Evolutionary conservation across 75 land plant genomes (phyloP), one percentile per base, ranked within the genome.

Genomic region (Pinus tabuliformis): DNA sequence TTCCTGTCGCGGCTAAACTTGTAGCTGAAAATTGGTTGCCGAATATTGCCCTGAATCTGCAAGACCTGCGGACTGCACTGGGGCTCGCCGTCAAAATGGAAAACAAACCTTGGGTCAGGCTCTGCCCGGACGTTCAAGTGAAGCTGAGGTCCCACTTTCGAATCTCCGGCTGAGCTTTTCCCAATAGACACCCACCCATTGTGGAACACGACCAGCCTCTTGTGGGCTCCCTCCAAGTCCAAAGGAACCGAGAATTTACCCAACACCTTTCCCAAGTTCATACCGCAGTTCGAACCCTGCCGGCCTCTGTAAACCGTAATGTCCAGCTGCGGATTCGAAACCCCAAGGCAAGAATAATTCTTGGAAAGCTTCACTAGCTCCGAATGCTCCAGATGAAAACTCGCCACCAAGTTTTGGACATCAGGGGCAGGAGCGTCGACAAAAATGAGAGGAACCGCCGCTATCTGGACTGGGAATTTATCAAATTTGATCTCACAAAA

Each of bases 1-100:
- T 59, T 59, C 57, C 83, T 73, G 37, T 80, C 86, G 60, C 84
- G 70, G 45, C 85, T 77, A 81, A 92, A 92, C 70, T 88, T 92
- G 89, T 92, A 92, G 73, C 89, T 82, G 79, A 92, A 92, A 21
- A 92, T 85, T 3, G 93, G 87, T 79, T 92, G 95, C 22, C 77
- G 77, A 20, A 79, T 80, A 42, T 80, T 86, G 63, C 95, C 90
- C 13, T 85, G 85, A 59, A 90, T 75, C 78, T 90, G 95, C 63
- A 92, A 81, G 37, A 92, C 86, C 83, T 90, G 95, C 14, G 95
- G 95, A 56, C 89, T 88, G 71, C 83, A 86, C 77, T 85, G 89
- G 6, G 89, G 90, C 70, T 90, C 93, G 0, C 90, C 90, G 49
- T 80, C 95, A 37, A 90, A 92, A 86, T 84, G 82, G 65, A 92